Percentiles rank a stretch among this genome's conserved stretches.
These are phyloP conservation scores for Neurospora hispaniola DNA, from an alignment of 495 filamentous ascomycete genomes.

Conservation along the genomic window DNA sequence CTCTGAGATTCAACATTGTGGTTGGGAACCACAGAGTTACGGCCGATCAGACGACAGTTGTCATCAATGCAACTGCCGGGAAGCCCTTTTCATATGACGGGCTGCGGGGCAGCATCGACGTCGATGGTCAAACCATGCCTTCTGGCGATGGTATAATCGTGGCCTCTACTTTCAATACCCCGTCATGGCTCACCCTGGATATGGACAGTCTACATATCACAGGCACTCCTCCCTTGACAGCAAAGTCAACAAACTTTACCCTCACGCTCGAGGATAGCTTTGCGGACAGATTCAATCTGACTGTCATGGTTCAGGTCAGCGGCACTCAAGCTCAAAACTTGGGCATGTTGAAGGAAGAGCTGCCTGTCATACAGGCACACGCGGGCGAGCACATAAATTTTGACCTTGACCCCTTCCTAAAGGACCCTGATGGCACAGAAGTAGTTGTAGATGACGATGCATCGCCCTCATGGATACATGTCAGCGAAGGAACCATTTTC, in stretches of 20 bases:
- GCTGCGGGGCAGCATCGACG: conserved; percentile 42
- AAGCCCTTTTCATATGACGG: conserved; percentile 42
- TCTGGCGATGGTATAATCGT: conserved; percentile 33
- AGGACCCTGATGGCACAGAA: conserved; percentile 39
- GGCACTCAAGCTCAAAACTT: conserved; percentile 3
- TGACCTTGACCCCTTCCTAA: conserved; percentile 45
- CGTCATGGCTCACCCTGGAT: conserved; percentile 64
- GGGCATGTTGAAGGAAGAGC: conserved; percentile 27
- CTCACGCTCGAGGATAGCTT: conserved; percentile 55
- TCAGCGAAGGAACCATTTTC: conserved; percentile 42
- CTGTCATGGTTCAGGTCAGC: conserved; percentile 47
- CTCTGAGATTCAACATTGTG: conserved; percentile 55
- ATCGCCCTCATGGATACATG: conserved; percentile 54
- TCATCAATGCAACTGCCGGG: conserved; percentile 49
- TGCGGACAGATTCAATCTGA: conserved; percentile 51
- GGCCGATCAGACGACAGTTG: conserved; percentile 46
- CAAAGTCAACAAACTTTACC: conserved; percentile 51
- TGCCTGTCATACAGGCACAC: conserved; percentile 40
- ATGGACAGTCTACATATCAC: conserved; percentile 47
- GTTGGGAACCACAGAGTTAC: conserved; percentile 58
- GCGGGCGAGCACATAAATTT: conserved; percentile 56
- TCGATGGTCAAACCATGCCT: conserved; percentile 49
- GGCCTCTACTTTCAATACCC: conserved; percentile 39
- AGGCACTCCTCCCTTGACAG: conserved; percentile 50
- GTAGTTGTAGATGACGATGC: conserved; percentile 43